Evolutionary conservation across 2,329 filamentous ascomycete species (phyloP).

Genomic region (Paraphaeosphaeria minitans): DNA sequence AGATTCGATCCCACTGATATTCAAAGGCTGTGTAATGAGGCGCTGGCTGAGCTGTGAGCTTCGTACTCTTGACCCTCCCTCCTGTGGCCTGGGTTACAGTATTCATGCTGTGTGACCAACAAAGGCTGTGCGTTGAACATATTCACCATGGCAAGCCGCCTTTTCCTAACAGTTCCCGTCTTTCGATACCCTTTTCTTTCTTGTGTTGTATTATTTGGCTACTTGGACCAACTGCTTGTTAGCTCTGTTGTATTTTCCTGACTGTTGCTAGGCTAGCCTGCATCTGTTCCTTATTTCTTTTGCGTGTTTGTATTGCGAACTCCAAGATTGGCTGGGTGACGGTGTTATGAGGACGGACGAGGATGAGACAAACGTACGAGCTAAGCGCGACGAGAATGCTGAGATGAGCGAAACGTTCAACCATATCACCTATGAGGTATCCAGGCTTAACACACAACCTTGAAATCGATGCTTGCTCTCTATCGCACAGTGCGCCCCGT

Average conservation of each 20-base stretch:
- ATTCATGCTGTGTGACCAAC: neutral
- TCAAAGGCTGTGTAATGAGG: conserved; percentile 34
- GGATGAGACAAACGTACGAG: neutral
- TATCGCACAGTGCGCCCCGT: neutral
- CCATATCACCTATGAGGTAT: neutral
- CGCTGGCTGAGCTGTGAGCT: conserved; percentile 32
- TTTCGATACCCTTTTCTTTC: conserved; percentile 11
- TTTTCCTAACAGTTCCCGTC: neutral
- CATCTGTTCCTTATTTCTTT: neutral
- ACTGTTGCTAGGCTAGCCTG: neutral
- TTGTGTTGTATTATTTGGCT: neutral
- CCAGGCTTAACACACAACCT: neutral
- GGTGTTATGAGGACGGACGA: neutral
- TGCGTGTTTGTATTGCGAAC: neutral
- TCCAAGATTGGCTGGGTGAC: neutral
- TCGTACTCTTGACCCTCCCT: too few species aligned
- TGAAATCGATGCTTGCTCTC: neutral
- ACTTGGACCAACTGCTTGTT: neutral
- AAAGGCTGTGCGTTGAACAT: neutral
- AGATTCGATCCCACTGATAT: conserved; percentile 38
- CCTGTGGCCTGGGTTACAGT: too few species aligned
- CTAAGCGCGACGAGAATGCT: neutral
- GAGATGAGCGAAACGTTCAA: neutral
- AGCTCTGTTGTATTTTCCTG: neutral
- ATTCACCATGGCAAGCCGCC: neutral